A percentile compares a stretch with the other conserved stretches of the same genome.
phyloP scores from a whole-genome alignment of 495 filamentous ascomycete species.

The Hypoxylon subgilvum region DNA sequence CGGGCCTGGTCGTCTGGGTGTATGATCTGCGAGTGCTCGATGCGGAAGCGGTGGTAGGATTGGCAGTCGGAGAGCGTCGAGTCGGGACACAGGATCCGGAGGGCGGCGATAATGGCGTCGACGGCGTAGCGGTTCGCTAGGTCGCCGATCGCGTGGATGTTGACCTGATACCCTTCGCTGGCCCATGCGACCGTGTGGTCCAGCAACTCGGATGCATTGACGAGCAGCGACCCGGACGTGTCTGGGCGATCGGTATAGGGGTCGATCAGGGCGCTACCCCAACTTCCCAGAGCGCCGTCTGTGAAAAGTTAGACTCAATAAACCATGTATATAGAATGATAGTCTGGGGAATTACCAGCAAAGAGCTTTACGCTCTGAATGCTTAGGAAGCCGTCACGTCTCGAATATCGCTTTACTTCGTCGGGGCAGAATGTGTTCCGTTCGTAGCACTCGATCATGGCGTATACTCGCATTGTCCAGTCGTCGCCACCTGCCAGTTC shows the following conservation, averaged over 20 bases:
- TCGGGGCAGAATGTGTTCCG: slow-evolving; percentile 65
- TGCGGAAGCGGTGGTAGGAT: slow-evolving; percentile 58
- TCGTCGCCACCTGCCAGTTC: slow-evolving; percentile 52
- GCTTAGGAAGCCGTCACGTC: slow-evolving; percentile 51
- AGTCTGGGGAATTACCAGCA: slow-evolving; percentile 50
- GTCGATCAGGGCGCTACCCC: slow-evolving; percentile 67
- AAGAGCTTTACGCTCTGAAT: slow-evolving; percentile 66
- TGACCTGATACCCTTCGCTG: slow-evolving; percentile 59
- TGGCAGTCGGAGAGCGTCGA: slow-evolving; percentile 52
- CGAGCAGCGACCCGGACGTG: slow-evolving; percentile 63
- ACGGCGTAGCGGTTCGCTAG: slow-evolving; percentile 64
- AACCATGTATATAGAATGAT: background rate
- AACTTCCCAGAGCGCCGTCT: slow-evolving; percentile 69
- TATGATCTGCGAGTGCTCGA: slow-evolving; percentile 71
- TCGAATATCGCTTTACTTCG: slow-evolving; percentile 47
- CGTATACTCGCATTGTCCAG: slow-evolving; percentile 64
- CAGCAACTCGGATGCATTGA: slow-evolving; percentile 60
- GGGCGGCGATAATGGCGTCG: slow-evolving; percentile 57
- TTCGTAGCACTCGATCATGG: slow-evolving; percentile 66
- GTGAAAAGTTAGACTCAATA: slow-evolving; percentile 34
- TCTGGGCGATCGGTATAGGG: slow-evolving; percentile 65
- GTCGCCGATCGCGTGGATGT: slow-evolving; percentile 71
- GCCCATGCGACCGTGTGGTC: slow-evolving; percentile 58
- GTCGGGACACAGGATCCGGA: slow-evolving; percentile 53
- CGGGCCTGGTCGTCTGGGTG: slow-evolving; percentile 63